Evolutionary conservation across 768 basidiomycete genomes (phyloP), one percentile per base, ranked within the genome.

Genomic region (Tephrocybe sp.): DNA sequence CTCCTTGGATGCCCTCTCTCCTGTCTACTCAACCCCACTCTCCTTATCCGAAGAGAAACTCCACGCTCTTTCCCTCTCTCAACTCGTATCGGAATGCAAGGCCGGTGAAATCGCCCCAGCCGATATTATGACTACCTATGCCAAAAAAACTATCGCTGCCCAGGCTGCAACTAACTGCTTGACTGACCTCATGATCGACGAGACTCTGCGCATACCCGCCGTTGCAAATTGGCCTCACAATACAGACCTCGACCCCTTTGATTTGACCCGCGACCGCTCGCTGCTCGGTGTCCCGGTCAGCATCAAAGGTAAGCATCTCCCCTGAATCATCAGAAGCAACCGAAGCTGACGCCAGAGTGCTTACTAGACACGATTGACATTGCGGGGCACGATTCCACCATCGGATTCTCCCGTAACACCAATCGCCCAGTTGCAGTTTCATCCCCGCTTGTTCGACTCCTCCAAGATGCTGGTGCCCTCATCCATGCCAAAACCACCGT

Each of bases 251-350:
- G 73, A 74, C 32, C 44, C 43, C 40, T 60, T 57, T 31, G 76
- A 75, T 45, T 61, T 60, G 12, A 54, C 61, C 16, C 60, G 64
- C 19, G 72, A 75, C 50, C 71, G 72, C 16, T 77, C 81, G 9
- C 70, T 88, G 6, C 75, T 86, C 39, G 86, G 86, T 15, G 77
- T 89, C 0, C 87, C 87, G 13, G 71, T 88, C 16, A 84, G 83
- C 40, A 68, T 88, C 58, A 88, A 88, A 71, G 86, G 86, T 69
- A 55, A 48, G 40, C 58, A 47, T 38, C 51, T 37, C 58, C 58
- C 53, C 42, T 42, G 13, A 44, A 38, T 24, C 6, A 3, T 11
- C 28, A 16, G 48, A 36, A 46, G 31, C 30, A 49, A 39, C 32
- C 28, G 25, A 36, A 59, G 16, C 44, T 28, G n/a, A 35, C 21